Base-by-base conservation (phyloP, 2,329 filamentous ascomycete genomes). In the Pestalotiopsis sp. region DNA sequence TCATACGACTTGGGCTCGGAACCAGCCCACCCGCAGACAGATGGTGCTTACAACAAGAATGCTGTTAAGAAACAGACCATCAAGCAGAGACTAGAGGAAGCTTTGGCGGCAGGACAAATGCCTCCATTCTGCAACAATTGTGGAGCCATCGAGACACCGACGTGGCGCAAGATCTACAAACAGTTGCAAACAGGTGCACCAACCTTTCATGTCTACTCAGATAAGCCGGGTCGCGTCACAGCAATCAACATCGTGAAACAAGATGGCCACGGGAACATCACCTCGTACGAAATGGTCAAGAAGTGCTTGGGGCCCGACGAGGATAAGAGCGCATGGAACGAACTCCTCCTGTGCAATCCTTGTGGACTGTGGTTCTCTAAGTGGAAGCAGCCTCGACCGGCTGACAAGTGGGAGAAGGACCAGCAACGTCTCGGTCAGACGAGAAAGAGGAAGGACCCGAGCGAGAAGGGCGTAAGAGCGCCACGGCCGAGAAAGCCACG, bases 311-410 rank as follows among this genome's bases (percentile, higher is more conserved):
- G 81, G 1, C 76, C 84, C 1, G 82, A 85, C 3, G 89, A 92
- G 63, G 90, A 93, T 77, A 91, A 90, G 77, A 85, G 87, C 55
- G 76, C 80, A 3, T 98, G 92, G 85, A 87, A 87, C 59, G 88
- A 93, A 74, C 87, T 93, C 67, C 86, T 93, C 36, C 87, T 98
- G 49, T 99, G 96, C 85, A 99, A 99, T 78, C 94, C 95, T 69
- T 99, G 96, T 78, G 96, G 96, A 20, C 90, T 99, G 57, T 99
- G 94, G 94, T 91, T 99, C 74, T 90, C 91, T 70, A 98, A 98
- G 76, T 94, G 92, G 80, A 94, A 93, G 76, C 87, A 84, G 27
- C 96, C 97, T 84, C 91, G 96, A 9, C 96, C 96, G 2, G 85
- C 90, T 66, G 90, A 95, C 70, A 90, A 91, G 72, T 99, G 95